Base-by-base conservation (phyloP, 2,329 filamentous ascomycete species). In the Pezicula radicicola region DNA sequence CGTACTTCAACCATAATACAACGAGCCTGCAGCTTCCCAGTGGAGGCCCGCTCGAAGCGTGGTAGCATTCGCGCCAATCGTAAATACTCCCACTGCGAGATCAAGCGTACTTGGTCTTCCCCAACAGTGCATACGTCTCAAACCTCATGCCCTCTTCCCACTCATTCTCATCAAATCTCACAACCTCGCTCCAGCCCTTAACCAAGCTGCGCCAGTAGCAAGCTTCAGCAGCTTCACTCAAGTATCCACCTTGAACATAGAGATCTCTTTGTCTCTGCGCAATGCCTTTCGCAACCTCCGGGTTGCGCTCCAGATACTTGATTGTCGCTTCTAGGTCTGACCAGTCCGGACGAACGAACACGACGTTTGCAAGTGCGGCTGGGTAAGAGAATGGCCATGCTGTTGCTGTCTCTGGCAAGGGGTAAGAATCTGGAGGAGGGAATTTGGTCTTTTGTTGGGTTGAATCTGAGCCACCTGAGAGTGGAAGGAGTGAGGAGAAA, bases 151-250 rank as follows among this genome's bases (percentile, higher is more conserved):
- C 43, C 15, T 46, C 43, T 13, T 30, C 43, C 43, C 43, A 46
- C 16, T 46, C 28, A 27, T 13, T 19, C 16, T 30, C 27, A 3
- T 19, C 21, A 7, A 16, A 30, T 46, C 18, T 28, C 15, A 30
- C 43, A n/a, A 46, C 33, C 12, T 13, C n/a, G 13, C 13, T 30
- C 75, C 75, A 78, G 1, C 73, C 74, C 48, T 67, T 66, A 33
- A 78, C 60, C 55, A 75, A 45, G 0, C 70, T 72, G 18, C 75
- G 66, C 75, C 75, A 78, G 65, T 78, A 78, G 52, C 75, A 78
- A 54, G 60, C 66, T 64, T 77, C 75, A 2, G 75, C 75, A 18
- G 74, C 74, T 21, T 71, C 69, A 54, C 72, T 75, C 48, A 75
- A 64, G 57, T 76, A 77, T 1, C 75, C 75, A 0, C 66, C 68